phyloP scores from a whole-genome alignment of 176 grass and related monocot genomes.

The Oryza glumipatula region DNA sequence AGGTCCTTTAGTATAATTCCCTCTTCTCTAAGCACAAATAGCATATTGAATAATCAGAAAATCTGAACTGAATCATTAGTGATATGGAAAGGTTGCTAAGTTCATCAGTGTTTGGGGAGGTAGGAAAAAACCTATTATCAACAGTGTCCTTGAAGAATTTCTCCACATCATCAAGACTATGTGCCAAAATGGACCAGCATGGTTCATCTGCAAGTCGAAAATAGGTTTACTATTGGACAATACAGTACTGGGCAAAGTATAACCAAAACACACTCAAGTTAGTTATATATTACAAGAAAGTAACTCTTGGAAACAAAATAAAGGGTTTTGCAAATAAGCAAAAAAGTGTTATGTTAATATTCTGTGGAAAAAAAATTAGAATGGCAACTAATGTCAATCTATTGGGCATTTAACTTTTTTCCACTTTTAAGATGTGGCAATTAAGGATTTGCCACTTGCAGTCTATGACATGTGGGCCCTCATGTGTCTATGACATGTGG shows the following conservation, averaged over 20 bases:
- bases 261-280: slow-evolving; percentile 20
- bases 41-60: slow-evolving; percentile 34
- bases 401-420: neutral
- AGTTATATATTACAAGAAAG: slow-evolving; percentile 2
- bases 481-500: too few relatives aligned
- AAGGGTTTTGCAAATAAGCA: slow-evolving; percentile 1
- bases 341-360: slow-evolving; percentile 4
- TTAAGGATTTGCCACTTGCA: too few relatives aligned
- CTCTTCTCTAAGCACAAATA: slow-evolving; percentile 67
- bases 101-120: neutral
- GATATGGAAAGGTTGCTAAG: slow-evolving; percentile 1
- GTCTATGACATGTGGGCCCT: too few relatives aligned
- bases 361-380: neutral
- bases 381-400: slow-evolving; percentile 8
- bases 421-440: too few relatives aligned
- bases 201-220: slow-evolving; percentile 74
- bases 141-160: slow-evolving; percentile 94
- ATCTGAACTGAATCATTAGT: slow-evolving; percentile 7
- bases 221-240: slow-evolving; percentile 13
- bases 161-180: slow-evolving; percentile 80
- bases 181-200: slow-evolving; percentile 82
- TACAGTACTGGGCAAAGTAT: neutral
- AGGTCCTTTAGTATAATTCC: slow-evolving; percentile 96
- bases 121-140: slow-evolving; percentile 75
- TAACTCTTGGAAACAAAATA: slow-evolving; percentile 29